Conservation (phyloP, 2,329 filamentous ascomycete species). For the Capronia coronata region DNA sequence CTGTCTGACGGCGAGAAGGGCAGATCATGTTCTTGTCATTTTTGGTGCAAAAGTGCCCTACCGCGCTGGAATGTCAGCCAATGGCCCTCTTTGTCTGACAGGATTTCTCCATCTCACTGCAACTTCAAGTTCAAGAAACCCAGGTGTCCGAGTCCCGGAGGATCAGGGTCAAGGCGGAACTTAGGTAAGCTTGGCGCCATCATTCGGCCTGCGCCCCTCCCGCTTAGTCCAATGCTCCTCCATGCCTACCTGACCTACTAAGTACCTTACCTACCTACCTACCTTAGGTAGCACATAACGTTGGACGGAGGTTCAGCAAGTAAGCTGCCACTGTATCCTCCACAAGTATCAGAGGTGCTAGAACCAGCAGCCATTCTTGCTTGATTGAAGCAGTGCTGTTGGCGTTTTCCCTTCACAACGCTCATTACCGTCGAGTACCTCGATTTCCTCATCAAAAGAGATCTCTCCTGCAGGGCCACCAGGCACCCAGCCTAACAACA, state of each 20-base stretch:
- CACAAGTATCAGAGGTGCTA: neutral
- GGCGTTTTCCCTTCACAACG: neutral
- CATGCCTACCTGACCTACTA: no score
- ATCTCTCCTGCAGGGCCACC: neutral
- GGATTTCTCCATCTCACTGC: neutral
- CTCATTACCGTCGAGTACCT: neutral
- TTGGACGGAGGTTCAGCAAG: constrained; percentile 3
- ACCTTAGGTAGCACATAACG: constrained; percentile 7
- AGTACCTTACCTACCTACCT: neutral
- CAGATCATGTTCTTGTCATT: neutral
- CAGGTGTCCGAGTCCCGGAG: no score
- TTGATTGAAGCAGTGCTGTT: no score
- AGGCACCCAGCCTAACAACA: constrained; percentile 5
- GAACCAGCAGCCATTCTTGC: neutral
- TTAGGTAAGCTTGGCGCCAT: constrained; percentile 1
- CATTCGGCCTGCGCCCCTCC: neutral
- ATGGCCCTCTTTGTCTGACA: neutral
- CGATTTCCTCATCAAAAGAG: neutral
- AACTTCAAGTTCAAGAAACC: neutral
- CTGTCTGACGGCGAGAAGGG: neutral
- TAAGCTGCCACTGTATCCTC: constrained; percentile 10
- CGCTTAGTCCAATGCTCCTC: constrained; percentile 4
- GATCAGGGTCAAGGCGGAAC: neutral
- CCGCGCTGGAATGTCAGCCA: no score
- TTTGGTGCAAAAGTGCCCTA: no score